Conservation (phyloP, 805 yeast species). For the Cyberlindnera samutprakarnensis region DNA sequence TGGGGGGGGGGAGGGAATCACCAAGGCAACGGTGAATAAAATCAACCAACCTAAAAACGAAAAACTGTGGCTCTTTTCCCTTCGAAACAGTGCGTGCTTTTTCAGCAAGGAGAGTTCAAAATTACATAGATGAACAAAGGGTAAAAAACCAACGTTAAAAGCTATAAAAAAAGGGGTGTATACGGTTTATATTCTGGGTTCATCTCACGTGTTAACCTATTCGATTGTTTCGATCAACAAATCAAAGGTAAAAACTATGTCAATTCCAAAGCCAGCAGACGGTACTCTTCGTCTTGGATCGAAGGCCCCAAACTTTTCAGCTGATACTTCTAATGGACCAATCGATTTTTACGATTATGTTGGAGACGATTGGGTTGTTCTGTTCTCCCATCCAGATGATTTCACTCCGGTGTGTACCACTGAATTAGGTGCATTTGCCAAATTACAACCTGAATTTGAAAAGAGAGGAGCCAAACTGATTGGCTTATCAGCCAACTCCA, state of each 20-base stretch:
- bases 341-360: constrained; percentile 57
- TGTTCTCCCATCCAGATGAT: constrained; percentile 73
- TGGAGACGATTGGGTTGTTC: constrained; percentile 56
- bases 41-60: no score
- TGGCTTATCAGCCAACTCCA: constrained; percentile 60
- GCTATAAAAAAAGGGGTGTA: no score
- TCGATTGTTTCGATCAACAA: background rate
- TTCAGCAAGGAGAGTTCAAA: no score
- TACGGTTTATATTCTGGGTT: no score
- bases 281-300: constrained; percentile 45
- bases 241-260: constrained; percentile 22
- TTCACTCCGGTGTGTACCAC: constrained; percentile 78
- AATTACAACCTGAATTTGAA: constrained; percentile 60
- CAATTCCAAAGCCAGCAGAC: constrained; percentile 33
- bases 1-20: no score
- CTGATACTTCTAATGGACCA: constrained; percentile 56
- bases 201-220: background rate
- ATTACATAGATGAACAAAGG: no score
- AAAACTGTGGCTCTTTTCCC: no score
- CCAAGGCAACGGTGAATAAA: no score
- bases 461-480: constrained; percentile 58
- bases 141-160: no score
- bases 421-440: constrained; percentile 70
- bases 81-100: no score
- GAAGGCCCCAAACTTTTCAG: constrained; percentile 60